These are phyloP conservation scores for Rhizophora mangle DNA, from an alignment of 345 rosid genomes.

Conservation along the genomic window DNA sequence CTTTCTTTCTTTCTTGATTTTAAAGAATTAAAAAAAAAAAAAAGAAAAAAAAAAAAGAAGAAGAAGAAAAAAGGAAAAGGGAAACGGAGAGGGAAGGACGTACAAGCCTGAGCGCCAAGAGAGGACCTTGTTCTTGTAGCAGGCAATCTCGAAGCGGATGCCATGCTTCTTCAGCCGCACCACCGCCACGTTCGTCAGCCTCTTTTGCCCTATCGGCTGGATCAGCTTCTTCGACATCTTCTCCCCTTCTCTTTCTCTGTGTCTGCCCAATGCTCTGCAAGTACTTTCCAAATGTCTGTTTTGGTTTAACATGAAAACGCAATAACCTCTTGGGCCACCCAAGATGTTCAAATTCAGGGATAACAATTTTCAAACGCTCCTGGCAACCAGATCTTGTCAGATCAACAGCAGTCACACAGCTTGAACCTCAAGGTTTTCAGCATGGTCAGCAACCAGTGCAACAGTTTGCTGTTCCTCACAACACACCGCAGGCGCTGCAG, in stretches of 20 bases:
- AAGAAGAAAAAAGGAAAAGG: background rate
- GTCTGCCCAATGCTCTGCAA: no score
- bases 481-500: slow-evolving; percentile 49
- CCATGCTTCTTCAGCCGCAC: slow-evolving; percentile 89
- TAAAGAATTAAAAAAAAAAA: no score
- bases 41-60: background rate
- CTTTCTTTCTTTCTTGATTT: no score
- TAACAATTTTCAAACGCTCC: slow-evolving; percentile 65
- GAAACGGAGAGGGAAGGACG: slow-evolving; percentile 15
- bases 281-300: background rate
- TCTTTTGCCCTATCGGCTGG: slow-evolving; percentile 91
- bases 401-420: slow-evolving; percentile 68
- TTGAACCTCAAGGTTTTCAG: slow-evolving; percentile 68
- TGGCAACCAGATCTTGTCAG: slow-evolving; percentile 59
- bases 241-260: background rate
- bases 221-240: slow-evolving; percentile 72
- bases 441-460: slow-evolving; percentile 70
- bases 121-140: slow-evolving; percentile 97
- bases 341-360: slow-evolving; percentile 65
- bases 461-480: slow-evolving; percentile 52
- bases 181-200: slow-evolving; percentile 93
- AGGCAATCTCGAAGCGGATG: slow-evolving; percentile 92
- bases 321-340: no score
- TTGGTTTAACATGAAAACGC: no score
- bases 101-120: slow-evolving; percentile 98